These are phyloP conservation scores for Tulasnella sp. DNA, from an alignment of 768 basidiomycete species.

Conservation along the genomic window DNA sequence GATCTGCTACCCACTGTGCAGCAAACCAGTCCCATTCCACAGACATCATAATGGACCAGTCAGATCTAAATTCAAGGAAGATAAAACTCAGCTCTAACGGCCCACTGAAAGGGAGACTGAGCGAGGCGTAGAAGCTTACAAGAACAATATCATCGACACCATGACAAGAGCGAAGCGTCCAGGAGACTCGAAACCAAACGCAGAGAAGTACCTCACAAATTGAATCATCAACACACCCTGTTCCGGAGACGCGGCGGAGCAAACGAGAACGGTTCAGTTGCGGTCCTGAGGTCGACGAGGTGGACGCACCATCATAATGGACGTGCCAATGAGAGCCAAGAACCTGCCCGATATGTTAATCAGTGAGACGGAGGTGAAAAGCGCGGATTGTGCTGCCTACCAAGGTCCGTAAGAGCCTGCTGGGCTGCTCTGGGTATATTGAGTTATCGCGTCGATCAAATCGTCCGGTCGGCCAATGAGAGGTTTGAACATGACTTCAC, in stretches of 20 bases:
- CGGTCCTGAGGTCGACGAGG: not conserved
- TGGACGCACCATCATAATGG: not conserved
- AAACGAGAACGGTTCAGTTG: not conserved
- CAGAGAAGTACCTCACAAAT: not conserved
- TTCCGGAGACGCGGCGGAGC: not conserved
- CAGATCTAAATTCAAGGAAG: not conserved
- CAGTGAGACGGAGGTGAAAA: not conserved
- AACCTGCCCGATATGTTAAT: not conserved
- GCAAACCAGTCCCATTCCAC: not conserved
- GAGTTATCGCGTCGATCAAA: not conserved
- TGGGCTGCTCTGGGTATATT: not conserved
- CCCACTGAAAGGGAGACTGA: not conserved
- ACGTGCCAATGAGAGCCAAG: not conserved
- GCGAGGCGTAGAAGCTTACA: not conserved
- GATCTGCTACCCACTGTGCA: not conserved
- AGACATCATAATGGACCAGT: not conserved
- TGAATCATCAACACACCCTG: not conserved
- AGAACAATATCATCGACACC: not conserved
- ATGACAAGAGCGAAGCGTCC: not conserved
- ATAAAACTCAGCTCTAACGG: no score
- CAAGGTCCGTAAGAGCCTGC: not conserved
- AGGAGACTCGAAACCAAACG: not conserved
- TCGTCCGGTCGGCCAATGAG: not conserved
- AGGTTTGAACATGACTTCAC: not conserved
- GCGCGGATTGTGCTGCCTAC: not conserved